phyloP scores from a whole-genome alignment of 78 protist species.

The Dictyostelium purpureum region DNA sequence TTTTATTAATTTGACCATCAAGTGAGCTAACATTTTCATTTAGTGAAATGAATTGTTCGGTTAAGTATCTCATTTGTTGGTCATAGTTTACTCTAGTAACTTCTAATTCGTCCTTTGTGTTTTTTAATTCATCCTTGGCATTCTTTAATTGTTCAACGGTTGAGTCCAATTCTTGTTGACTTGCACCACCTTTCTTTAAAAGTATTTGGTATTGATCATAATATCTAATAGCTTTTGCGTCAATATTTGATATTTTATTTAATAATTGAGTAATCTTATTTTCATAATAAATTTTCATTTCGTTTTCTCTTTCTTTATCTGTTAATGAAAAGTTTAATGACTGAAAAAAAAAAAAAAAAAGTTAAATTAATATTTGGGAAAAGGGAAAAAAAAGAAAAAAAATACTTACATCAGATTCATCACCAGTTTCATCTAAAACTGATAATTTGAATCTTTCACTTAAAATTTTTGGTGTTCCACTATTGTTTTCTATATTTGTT shows the following conservation, averaged over 20 bases:
- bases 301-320: constrained; percentile 78
- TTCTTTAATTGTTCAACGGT: constrained; percentile 10
- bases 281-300: constrained; percentile 62
- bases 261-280: constrained; percentile 63
- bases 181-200: constrained; percentile 39
- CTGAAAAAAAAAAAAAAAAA: background rate
- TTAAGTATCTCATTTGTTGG: constrained; percentile 51
- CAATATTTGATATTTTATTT: constrained; percentile 74
- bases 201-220: constrained; percentile 52
- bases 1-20: constrained; percentile 45
- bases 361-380: background rate
- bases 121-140: background rate
- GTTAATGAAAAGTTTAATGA: constrained; percentile 45
- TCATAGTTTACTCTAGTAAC: constrained; percentile 69
- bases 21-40: constrained; percentile 40
- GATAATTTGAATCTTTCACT: constrained; percentile 60
- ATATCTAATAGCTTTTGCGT: constrained; percentile 55
- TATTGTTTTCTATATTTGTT: background rate
- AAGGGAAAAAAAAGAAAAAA: background rate
- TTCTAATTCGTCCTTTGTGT: constrained; percentile 65
- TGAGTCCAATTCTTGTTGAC: background rate
- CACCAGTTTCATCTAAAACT: constrained; percentile 69
- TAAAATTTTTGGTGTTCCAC: background rate
- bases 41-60: constrained; percentile 66
- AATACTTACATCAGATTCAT: constrained; percentile 35